Base-by-base conservation (phyloP, 2,329 filamentous ascomycete genomes). In the Cytospora leucostoma region DNA sequence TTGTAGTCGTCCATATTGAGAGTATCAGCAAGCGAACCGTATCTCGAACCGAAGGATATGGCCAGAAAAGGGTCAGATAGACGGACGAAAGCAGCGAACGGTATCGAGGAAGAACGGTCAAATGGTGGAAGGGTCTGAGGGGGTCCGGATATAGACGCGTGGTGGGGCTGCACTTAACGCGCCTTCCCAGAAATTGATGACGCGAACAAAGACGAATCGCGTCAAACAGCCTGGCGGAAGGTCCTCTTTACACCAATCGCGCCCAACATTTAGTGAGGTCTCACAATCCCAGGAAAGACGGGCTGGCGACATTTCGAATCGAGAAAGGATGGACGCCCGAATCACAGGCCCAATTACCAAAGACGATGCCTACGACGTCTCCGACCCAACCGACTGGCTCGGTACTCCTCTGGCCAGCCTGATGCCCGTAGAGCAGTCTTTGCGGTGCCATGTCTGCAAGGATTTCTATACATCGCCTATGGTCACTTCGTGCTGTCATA, bases 401-500 rank as follows among this genome's bases (percentile, higher is more conserved):
- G 71, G 79, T 12, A 96, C 92, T 13, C 83, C 87, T 2, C 80
- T 96, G 1, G 77, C 85, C 17, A 79, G 79, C 15, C 84, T 96
- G 61, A 81, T 87, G 55, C 79, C 84, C 15, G 85, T 99, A 67
- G 95, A 99, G 72, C 88, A 90, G 65, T 88, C 93, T 3, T 82
- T 99, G 21, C 91, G 95, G 70, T 99, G 95, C 77, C 92, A 98
- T 76, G 91, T 99, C 65, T 99, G 95, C 85, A 98, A 98, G 74
- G 96, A 99, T 75, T 96, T 98, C 77, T 98, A 91, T 79, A 87
- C 87, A 66, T 96, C 93, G 57, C 95, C 95, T 0, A 95, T 99
- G 85, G 89, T 97, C 67, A 99, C 95, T 0, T 91, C 91, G 1
- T 99, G 95, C 78, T 90, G 87, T 60, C 95, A 99, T 74, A 98